These are phyloP conservation scores for Globisporangium orthogonon DNA, from an alignment of 352 stramenopile genomes.

Conservation along the genomic window DNA sequence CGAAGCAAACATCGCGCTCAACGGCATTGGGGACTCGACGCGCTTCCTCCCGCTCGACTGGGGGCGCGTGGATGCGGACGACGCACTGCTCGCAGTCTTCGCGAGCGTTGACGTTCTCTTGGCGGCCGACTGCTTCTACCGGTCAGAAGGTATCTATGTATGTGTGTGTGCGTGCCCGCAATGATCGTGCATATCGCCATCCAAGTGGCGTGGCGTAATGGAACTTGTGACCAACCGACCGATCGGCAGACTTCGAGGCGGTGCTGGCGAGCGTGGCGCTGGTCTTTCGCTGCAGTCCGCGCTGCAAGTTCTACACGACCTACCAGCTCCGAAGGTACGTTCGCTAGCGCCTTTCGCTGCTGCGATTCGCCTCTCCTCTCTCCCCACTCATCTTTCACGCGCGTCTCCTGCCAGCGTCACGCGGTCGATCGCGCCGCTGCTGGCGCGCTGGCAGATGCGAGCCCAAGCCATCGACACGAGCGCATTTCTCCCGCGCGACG, in stretches of 20 bases:
- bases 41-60: slow-evolving; percentile 42
- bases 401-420: slow-evolving; percentile 25
- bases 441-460: slow-evolving; percentile 42
- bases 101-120: slow-evolving; percentile 38
- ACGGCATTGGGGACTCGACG: slow-evolving; percentile 23
- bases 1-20: slow-evolving; percentile 43
- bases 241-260: slow-evolving; percentile 53
- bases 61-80: slow-evolving; percentile 28
- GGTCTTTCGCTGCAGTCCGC: slow-evolving; percentile 41
- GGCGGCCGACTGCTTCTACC: slow-evolving; percentile 69
- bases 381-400: background rate
- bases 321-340: slow-evolving; percentile 58
- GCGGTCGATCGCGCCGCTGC: slow-evolving; percentile 45
- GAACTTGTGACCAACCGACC: too few species aligned
- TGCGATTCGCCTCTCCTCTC: too few species aligned
- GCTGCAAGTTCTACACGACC: slow-evolving; percentile 43
- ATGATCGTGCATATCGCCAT: background rate
- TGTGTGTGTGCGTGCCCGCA: too few species aligned
- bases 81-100: slow-evolving; percentile 23
- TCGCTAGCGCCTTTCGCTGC: background rate
- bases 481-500: slow-evolving; percentile 13
- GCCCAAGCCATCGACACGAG: slow-evolving; percentile 25
- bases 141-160: slow-evolving; percentile 33
- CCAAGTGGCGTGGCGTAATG: background rate
- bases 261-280: slow-evolving; percentile 58